These are phyloP conservation scores for Micromonas commoda DNA, from an alignment of 139 green algal species.

Conservation along the genomic window DNA sequence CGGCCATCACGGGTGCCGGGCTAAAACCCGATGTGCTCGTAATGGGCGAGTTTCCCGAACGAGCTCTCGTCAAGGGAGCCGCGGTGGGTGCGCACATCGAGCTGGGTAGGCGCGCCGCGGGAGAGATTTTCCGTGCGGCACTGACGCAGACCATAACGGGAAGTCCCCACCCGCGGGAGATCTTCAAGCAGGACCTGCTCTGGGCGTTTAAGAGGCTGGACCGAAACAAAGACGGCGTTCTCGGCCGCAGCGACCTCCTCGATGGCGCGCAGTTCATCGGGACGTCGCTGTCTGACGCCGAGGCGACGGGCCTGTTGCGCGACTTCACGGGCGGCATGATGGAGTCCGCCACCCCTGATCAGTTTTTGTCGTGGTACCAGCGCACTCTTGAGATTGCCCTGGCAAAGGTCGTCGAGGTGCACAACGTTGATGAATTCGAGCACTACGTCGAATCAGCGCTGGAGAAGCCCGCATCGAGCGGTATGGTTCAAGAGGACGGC, in stretches of 20 bases:
- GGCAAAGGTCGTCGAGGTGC: neutral
- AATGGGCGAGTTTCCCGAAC: constrained; percentile 5
- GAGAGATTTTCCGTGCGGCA: neutral
- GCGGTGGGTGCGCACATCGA: constrained; percentile 19
- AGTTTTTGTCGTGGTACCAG: neutral
- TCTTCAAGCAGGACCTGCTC: neutral
- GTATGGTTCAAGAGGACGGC: neutral
- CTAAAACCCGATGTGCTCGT: neutral
- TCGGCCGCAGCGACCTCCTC: constrained; percentile 2
- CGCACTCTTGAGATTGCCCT: neutral
- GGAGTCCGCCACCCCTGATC: neutral
- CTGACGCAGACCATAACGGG: neutral
- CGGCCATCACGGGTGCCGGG: neutral
- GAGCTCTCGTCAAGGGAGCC: constrained; percentile 14
- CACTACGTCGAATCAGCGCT: neutral
- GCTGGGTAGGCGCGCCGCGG: neutral
- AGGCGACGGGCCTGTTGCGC: neutral
- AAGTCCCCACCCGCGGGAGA: neutral
- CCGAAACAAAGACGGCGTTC: neutral
- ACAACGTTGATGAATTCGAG: neutral
- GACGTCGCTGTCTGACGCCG: neutral
- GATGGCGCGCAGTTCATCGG: neutral
- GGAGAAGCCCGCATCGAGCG: neutral
- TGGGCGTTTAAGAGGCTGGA: constrained; percentile 11
- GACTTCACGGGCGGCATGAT: neutral